Evolutionary conservation across 441 rosid genomes (phyloP), one percentile per base, ranked within the genome.

Genomic region (Erodium texanum): DNA sequence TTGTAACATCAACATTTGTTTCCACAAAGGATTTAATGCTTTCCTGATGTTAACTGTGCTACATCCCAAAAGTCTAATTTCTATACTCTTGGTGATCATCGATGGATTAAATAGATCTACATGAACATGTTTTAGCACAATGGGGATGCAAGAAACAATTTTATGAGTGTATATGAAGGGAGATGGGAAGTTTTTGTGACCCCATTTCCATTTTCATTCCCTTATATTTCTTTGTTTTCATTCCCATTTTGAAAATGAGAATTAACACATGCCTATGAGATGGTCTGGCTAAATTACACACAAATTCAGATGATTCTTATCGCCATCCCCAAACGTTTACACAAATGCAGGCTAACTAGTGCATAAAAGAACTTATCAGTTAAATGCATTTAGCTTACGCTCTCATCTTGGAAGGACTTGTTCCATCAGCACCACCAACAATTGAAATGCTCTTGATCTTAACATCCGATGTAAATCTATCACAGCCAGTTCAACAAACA

Each of bases 341-440:
- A 43, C 52, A 43, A 43, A 43, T 9, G 4, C 52, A 12, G 4
- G 4, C 16, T 6, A 43, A 43, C 2, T 27, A 27, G 29, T 7
- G 15, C 8, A 43, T 16, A 43, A 14, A 43, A 43, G 52, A 43
- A 43, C 52, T 43, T 38, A 38, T 38, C 45, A 38, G 45, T 38
- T 38, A 38, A 38, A 38, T 38, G 45, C 45, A 38, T 38, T 38
- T 7, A 76, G 81, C 99, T 82, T 85, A 94, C 97, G 68, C 99
- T 82, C 97, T 84, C 91, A 89, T 75, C 87, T 83, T 92, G n/a
- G 98, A 88, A 69, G 99, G 99, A 77, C 99, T 88, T 62, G 89
- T 86, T 78, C 99, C 96, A 67, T 85, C 91, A 24, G 89, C 81
- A 71, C 96, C 96, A 65, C 99, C 99, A 71, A 94, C 81, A 80